Evolutionary conservation across 139 green algal genomes (phyloP).

Genomic region (Closterium sp.): DNA sequence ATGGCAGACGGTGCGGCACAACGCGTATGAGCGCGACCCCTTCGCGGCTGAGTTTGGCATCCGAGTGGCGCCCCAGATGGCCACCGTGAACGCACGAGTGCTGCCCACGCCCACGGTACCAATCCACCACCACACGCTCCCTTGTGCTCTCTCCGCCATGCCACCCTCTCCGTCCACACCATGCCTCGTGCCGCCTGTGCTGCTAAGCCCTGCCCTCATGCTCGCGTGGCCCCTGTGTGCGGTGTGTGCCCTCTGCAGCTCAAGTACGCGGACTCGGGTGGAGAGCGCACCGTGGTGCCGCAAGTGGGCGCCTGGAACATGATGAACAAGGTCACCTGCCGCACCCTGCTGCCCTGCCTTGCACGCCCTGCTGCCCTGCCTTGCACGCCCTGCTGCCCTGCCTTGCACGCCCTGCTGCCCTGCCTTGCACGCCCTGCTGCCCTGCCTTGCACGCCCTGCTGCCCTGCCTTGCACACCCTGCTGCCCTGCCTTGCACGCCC

Average conservation of each 20-base stretch:
- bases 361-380: neutral
- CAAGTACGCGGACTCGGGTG: neutral
- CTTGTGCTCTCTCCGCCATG: neutral
- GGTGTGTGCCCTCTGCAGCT: neutral
- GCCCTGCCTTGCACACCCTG: no score
- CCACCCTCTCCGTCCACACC: neutral
- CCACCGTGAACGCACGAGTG: neutral
- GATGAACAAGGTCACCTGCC: neutral
- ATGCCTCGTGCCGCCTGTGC: neutral
- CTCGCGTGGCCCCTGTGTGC: neutral
- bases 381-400: no score
- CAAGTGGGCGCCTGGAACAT: neutral
- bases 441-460: no score
- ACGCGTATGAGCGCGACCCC: neutral
- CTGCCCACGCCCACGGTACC: constrained; percentile 1
- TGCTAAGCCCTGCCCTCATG: no score
- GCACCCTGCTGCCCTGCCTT: neutral
- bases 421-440: no score
- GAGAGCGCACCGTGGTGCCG: neutral
- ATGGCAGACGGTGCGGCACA: neutral
- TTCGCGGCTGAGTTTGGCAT: constrained; percentile 5
- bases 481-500: no score
- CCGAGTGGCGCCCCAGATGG: neutral
- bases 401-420: no score
- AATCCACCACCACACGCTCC: neutral